Base-by-base conservation (phyloP, 495 filamentous ascomycete genomes). In the Saxophila tyrrhenica region DNA sequence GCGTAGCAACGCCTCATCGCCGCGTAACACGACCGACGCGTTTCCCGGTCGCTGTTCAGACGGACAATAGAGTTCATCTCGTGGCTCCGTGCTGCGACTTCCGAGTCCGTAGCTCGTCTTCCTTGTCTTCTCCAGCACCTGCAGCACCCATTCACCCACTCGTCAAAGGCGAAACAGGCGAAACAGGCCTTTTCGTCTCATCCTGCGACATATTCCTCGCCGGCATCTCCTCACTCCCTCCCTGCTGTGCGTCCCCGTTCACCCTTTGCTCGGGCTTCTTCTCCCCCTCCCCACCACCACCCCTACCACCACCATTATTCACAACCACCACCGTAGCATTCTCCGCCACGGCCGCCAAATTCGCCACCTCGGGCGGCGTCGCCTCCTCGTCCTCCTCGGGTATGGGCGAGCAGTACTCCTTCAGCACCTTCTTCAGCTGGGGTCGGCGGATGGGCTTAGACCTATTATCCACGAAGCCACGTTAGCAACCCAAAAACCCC, bases 391-490 rank as follows among this genome's bases (percentile, higher is more conserved):
- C 64, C 47, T 76, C 77, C 52, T 80, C 77, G 0, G 73, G 72
- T 43, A 82, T 83, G 0, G 80, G 77, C 17, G 76, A 65, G 51
- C 75, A 77, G 61, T 80, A 84, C 29, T 75, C 76, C 65, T 80
- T 86, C 0, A 96, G 72, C 1, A 96, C 89, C 56, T 88, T 81
- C 67, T 92, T 94, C 45, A 96, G 72, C 20, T 84, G 84, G 3
- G 85, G 86, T 22, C 89, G 73, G 43, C 85, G 75, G 54, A 96
- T 94, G 1, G 90, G 90, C 72, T 96, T 96, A 51, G 78, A 56
- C 5, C 58, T 60, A 47, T 38, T 3, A 32, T 20, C 19, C 44
- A 13, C n/a, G 7, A 15, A 51, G 41, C 41, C 41, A n/a, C 35
- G 35, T 39, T 39, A 16, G 8, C 20, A 22, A 1, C 23, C 29